Percentiles rank a stretch among this genome's conserved stretches.
These are phyloP conservation scores for Chrysoporthe cubensis DNA, from an alignment of 2,329 filamentous ascomycete genomes.

Conservation along the genomic window DNA sequence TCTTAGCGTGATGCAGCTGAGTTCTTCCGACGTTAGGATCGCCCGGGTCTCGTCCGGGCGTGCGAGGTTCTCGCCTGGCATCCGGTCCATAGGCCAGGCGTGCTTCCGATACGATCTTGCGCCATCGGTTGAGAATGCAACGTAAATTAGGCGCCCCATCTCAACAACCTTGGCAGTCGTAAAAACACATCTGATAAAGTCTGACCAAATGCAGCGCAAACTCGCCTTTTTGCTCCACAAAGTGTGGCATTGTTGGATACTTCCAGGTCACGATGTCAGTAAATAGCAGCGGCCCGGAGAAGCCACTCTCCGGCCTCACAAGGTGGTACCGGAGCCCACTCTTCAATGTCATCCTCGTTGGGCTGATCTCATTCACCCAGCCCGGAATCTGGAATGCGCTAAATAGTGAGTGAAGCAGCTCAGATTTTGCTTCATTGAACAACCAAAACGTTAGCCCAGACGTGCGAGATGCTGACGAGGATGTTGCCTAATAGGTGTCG, in stretches of 20 bases:
- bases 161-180: background rate
- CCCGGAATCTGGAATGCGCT: conserved; percentile 53
- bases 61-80: background rate
- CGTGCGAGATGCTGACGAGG: background rate
- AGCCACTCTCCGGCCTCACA: conserved; percentile 37
- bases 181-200: background rate
- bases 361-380: conserved; percentile 48
- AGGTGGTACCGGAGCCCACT: conserved; percentile 49
- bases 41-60: background rate
- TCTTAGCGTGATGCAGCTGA: no score
- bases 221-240: background rate
- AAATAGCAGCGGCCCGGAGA: background rate
- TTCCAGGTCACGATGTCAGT: background rate
- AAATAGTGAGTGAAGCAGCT: conserved; percentile 37
- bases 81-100: background rate
- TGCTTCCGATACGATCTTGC: background rate
- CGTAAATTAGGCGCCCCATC: background rate
- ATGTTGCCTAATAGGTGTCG: conserved; percentile 31
- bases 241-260: background rate
- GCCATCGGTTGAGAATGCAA: background rate
- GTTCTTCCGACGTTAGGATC: no score
- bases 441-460: background rate
- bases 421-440: background rate
- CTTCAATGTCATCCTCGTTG: conserved; percentile 51
- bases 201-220: background rate